Evolutionary conservation across 2,329 filamentous ascomycete genomes (phyloP).

Genomic region (Cladophialophora psammophila): DNA sequence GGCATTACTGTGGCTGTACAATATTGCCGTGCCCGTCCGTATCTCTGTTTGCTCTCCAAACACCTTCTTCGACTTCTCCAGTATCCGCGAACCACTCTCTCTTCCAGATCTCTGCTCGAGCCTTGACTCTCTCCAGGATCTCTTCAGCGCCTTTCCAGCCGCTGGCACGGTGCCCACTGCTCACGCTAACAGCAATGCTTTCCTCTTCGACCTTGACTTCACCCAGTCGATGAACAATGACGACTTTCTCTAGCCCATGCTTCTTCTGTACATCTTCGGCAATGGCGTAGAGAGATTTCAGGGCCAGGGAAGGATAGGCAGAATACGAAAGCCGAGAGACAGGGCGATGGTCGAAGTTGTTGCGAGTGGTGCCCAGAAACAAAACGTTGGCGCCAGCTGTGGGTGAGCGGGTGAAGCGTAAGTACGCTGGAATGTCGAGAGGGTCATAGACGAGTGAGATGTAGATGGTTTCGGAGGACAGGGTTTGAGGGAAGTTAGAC

Average conservation of each 20-base stretch:
- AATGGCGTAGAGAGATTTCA: constrained; percentile 50
- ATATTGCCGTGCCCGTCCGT: constrained; percentile 33
- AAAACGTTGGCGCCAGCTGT: constrained; percentile 55
- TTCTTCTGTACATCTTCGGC: constrained; percentile 60
- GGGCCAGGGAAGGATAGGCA: constrained; percentile 51
- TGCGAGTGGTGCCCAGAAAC: constrained; percentile 56
- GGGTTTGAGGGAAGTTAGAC: constrained; percentile 50
- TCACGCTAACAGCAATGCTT: constrained; percentile 88
- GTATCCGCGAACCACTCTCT: constrained; percentile 46
- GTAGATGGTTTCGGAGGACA: constrained; percentile 49
- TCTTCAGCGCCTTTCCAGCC: constrained; percentile 91
- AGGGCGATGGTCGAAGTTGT: constrained; percentile 51
- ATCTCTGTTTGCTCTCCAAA: constrained; percentile 42
- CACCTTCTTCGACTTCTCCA: constrained; percentile 37
- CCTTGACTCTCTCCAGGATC: constrained; percentile 85
- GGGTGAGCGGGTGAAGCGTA: constrained; percentile 50
- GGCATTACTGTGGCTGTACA: constrained; percentile 12
- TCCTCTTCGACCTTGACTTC: constrained; percentile 89
- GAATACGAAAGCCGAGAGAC: constrained; percentile 56
- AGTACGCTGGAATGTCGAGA: constrained; percentile 47
- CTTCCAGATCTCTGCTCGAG: constrained; percentile 76
- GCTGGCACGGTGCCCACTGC: constrained; percentile 79
- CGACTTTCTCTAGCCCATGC: constrained; percentile 74
- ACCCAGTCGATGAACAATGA: constrained; percentile 84
- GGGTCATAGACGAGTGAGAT: constrained; percentile 52